These are phyloP conservation scores for Capronia epimyces DNA, from an alignment of 2,329 filamentous ascomycete genomes.

Conservation along the genomic window DNA sequence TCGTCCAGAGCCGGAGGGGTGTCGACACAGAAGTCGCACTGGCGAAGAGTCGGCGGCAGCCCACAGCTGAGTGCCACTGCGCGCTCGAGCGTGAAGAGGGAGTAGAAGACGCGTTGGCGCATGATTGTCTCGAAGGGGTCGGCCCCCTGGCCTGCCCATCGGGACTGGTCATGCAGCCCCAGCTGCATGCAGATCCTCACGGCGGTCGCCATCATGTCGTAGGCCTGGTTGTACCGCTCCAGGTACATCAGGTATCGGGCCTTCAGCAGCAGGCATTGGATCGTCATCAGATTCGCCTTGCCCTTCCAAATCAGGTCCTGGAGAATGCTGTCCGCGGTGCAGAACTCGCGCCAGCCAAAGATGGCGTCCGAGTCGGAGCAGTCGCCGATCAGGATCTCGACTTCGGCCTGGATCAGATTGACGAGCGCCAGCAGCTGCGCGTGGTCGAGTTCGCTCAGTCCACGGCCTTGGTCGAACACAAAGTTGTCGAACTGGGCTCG, in stretches of 20 bases:
- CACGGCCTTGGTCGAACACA: not conserved
- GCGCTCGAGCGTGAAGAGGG: not conserved
- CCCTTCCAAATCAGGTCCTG: not conserved
- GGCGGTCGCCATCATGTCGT: conserved; percentile 1
- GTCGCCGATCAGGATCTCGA: not conserved
- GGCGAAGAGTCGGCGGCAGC: not conserved
- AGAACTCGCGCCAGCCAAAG: not conserved
- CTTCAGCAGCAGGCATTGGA: conserved; percentile 1
- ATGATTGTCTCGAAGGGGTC: not conserved
- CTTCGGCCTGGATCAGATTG: not conserved
- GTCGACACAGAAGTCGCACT: not conserved
- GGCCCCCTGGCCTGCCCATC: no score
- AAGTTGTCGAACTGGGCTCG: not conserved
- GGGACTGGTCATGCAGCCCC: conserved; percentile 39
- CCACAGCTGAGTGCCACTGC: not conserved
- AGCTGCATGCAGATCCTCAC: conserved; percentile 29
- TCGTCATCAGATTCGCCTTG: not conserved
- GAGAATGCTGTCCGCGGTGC: not conserved
- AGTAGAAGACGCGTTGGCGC: not conserved
- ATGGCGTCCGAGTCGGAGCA: not conserved
- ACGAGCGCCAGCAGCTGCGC: not conserved
- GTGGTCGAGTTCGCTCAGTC: not conserved
- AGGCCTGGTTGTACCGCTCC: not conserved
- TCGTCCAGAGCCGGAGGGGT: not conserved
- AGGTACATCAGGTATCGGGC: conserved; percentile 1